Conservation (phyloP, 2,329 filamentous ascomycete species). For the Aureobasidium sp. region DNA sequence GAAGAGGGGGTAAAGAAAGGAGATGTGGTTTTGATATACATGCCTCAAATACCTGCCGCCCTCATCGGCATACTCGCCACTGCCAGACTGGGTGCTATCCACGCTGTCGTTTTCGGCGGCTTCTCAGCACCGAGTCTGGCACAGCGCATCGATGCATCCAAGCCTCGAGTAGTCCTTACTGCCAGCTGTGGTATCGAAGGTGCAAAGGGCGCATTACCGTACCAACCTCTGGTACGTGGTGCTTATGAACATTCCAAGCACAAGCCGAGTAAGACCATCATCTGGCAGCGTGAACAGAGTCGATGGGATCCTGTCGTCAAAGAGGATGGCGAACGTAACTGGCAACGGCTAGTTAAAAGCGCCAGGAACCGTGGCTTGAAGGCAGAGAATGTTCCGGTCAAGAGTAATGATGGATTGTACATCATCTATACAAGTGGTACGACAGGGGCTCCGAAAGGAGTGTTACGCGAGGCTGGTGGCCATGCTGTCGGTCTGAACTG, state of each 20-base stretch:
- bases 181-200: conserved; percentile 91
- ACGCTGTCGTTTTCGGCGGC: conserved; percentile 87
- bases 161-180: conserved; percentile 68
- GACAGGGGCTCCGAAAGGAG: conserved; percentile 74
- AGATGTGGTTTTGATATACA: conserved; percentile 85
- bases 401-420: conserved; percentile 72
- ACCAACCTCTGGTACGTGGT: conserved; percentile 66
- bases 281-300: conserved; percentile 76
- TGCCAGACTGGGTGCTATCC: conserved; percentile 73
- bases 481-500: conserved; percentile 79
- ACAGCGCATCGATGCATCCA: conserved; percentile 78
- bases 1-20: conserved; percentile 76
- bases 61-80: conserved; percentile 79
- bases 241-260: conserved; percentile 58
- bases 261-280: conserved; percentile 63
- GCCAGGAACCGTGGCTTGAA: conserved; percentile 57
- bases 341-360: conserved; percentile 68
- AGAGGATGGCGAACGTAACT: conserved; percentile 62
- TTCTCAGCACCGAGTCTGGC: conserved; percentile 76
- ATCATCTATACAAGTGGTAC: conserved; percentile 85
- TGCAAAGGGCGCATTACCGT: conserved; percentile 67
- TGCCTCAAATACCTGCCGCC: conserved; percentile 92
- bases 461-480: conserved; percentile 72
- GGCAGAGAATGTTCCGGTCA: conserved; percentile 68
- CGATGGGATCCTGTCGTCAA: conserved; percentile 64